These are phyloP conservation scores for Lentinula lateritia DNA, from an alignment of 768 basidiomycete genomes.

Conservation along the genomic window DNA sequence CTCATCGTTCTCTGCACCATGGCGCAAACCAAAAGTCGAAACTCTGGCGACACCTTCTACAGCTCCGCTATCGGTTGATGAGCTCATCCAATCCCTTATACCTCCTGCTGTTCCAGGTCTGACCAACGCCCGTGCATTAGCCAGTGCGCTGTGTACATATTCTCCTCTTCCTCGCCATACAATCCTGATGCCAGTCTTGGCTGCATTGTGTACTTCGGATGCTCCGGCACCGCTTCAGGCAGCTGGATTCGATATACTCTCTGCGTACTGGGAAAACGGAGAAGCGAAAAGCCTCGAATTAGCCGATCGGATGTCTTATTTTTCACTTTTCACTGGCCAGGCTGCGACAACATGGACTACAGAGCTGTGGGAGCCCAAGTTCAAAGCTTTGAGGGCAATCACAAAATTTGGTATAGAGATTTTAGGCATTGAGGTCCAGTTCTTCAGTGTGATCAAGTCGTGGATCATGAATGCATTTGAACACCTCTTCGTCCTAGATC, in stretches of 20 bases:
- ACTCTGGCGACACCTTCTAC: slow-evolving; percentile 20
- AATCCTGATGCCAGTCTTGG: slow-evolving; percentile 54
- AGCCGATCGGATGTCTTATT: slow-evolving; percentile 56
- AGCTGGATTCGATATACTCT: slow-evolving; percentile 67
- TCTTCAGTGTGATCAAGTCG: slow-evolving; percentile 50
- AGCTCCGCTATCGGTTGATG: slow-evolving; percentile 29
- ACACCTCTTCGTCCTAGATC: slow-evolving; percentile 30
- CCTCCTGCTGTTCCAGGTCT: slow-evolving; percentile 67
- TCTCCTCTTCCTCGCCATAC: slow-evolving; percentile 53
- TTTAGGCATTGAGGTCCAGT: slow-evolving; percentile 54
- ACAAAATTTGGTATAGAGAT: slow-evolving; percentile 57
- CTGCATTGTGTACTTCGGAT: slow-evolving; percentile 48
- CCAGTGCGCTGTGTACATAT: slow-evolving; percentile 38
- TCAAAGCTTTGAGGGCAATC: slow-evolving; percentile 62
- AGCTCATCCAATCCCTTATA: slow-evolving; percentile 36
- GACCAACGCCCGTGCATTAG: slow-evolving; percentile 56
- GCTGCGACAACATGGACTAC: slow-evolving; percentile 42
- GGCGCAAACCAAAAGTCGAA: slow-evolving; percentile 27
- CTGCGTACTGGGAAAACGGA: slow-evolving; percentile 61
- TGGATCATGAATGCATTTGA: slow-evolving; percentile 70
- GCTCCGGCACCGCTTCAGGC: slow-evolving; percentile 55
- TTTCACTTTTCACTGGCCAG: slow-evolving; percentile 53
- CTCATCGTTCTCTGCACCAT: slow-evolving; percentile 25
- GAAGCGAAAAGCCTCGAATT: slow-evolving; percentile 42
- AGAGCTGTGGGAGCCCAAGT: slow-evolving; percentile 70